Conservation (phyloP, 768 basidiomycete species). For the Mycena polygramma region DNA sequence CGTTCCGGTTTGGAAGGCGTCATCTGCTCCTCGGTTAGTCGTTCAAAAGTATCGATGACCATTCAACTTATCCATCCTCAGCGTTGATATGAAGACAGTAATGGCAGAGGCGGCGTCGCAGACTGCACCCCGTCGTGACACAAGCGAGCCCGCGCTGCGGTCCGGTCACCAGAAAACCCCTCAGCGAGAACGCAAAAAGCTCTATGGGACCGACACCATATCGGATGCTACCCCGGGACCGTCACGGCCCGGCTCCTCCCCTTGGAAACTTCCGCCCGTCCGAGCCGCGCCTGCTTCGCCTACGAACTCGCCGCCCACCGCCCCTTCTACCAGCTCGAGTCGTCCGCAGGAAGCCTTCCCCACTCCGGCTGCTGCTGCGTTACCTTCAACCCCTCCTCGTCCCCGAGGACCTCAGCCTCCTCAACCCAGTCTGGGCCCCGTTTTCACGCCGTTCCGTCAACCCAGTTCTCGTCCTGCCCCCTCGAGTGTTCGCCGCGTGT, state of each 20-base stretch:
- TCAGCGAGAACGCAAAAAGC: conserved; percentile 32
- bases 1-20: conserved; percentile 62
- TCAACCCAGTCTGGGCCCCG: conserved; percentile 67
- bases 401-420: conserved; percentile 45
- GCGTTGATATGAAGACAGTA: conserved; percentile 86
- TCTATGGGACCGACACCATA: conserved; percentile 9
- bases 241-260: conserved; percentile 32
- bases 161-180: conserved; percentile 31
- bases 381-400: conserved; percentile 38
- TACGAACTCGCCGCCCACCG: conserved; percentile 28
- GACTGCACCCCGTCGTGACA: conserved; percentile 29
- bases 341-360: conserved; percentile 41
- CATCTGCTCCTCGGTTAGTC: conserved; percentile 65
- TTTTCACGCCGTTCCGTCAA: conserved; percentile 73
- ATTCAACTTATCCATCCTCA: conserved; percentile 46
- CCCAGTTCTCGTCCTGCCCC: conserved; percentile 44
- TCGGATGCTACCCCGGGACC: conserved; percentile 20
- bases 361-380: conserved; percentile 34
- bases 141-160: conserved; percentile 15
- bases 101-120: conserved; percentile 79
- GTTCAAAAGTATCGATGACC: conserved; percentile 23
- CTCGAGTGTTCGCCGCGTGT: conserved; percentile 56
- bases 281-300: conserved; percentile 13
- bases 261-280: conserved; percentile 32
- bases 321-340: conserved; percentile 20